Evolutionary conservation across 345 rosid species (phyloP).

Genomic region (Lepidium africanum): DNA sequence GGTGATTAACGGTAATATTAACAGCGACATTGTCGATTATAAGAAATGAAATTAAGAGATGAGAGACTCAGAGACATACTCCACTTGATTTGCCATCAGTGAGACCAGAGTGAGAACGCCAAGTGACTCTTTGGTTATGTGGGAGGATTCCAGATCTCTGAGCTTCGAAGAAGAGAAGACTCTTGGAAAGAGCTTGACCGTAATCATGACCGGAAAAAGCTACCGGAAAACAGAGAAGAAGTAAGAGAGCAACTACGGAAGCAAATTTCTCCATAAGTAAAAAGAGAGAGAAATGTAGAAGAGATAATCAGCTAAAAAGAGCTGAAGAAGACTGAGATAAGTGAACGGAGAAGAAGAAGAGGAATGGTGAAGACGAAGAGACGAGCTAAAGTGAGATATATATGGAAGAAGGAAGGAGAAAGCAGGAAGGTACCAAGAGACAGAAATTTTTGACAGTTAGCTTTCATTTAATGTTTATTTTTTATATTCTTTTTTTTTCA

Average conservation of each 20-base stretch:
- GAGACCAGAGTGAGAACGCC: slow-evolving; percentile 93
- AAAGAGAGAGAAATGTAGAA: slow-evolving; percentile 10
- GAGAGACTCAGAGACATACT: slow-evolving; percentile 37
- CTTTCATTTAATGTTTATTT: slow-evolving; percentile 21
- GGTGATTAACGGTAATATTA: not conserved
- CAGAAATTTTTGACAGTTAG: slow-evolving; percentile 29
- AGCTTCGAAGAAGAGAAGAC: slow-evolving; percentile 96
- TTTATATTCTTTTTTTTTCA: not conserved
- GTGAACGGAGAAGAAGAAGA: slow-evolving; percentile 2
- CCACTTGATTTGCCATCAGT: slow-evolving; percentile 95
- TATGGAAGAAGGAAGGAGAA: slow-evolving; percentile 40
- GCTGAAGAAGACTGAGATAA: slow-evolving; percentile 24
- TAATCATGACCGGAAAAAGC: slow-evolving; percentile 85
- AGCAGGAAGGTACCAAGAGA: slow-evolving; percentile 49
- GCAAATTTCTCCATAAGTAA: slow-evolving; percentile 16
- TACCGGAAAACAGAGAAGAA: slow-evolving; percentile 50
- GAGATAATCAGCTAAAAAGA: slow-evolving; percentile 41
- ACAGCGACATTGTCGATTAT: not conserved
- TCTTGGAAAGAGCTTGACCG: slow-evolving; percentile 79
- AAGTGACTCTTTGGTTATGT: slow-evolving; percentile 69
- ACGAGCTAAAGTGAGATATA: slow-evolving; percentile 31
- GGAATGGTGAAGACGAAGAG: slow-evolving; percentile 24
- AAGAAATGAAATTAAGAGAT: not conserved
- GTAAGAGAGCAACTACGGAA: slow-evolving; percentile 40
- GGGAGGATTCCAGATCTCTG: slow-evolving; percentile 97